Evolutionary conservation across 352 stramenopile genomes (phyloP).

Genomic region (Phytopythium delawarense): DNA sequence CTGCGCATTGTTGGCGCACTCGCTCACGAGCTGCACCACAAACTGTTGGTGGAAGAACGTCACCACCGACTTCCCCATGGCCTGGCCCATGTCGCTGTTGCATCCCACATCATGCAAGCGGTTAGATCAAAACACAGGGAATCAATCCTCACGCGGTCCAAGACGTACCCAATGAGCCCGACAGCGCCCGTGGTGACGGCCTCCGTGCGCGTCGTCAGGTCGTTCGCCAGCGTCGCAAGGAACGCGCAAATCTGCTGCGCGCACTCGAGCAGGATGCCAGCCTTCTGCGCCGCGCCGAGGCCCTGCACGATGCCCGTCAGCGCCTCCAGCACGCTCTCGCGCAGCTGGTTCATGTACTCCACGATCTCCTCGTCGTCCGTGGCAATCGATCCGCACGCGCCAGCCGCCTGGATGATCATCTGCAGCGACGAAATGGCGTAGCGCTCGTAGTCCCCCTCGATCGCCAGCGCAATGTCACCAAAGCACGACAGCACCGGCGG

Average conservation of each 20-base stretch:
- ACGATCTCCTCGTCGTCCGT: conserved; percentile 97
- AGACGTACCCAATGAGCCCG: conserved; percentile 80
- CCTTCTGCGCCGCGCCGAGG: conserved; percentile 87
- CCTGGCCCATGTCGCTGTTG: conserved; percentile 76
- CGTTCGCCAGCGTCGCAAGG: conserved; percentile 80
- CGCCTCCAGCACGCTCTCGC: conserved; percentile 94
- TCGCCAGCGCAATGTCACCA: conserved; percentile 95
- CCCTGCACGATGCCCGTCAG: conserved; percentile 97
- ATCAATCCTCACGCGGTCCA: not conserved
- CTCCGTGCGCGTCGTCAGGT: conserved; percentile 79
- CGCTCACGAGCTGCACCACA: conserved; percentile 65
- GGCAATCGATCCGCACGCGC: conserved; percentile 78
- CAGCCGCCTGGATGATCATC: conserved; percentile 86
- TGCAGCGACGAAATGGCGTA: conserved; percentile 80
- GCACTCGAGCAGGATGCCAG: conserved; percentile 78
- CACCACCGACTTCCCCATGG: conserved; percentile 64
- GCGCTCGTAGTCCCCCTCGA: conserved; percentile 90
- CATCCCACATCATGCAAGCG: not conserved
- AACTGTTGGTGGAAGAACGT: conserved; percentile 64
- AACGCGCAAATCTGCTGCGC: conserved; percentile 88
- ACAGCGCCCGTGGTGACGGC: conserved; percentile 91
- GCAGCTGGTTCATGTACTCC: conserved; percentile 96
- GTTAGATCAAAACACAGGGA: not conserved
- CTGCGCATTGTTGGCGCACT: conserved; percentile 57
- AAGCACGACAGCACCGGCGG: conserved; percentile 96